Base-by-base conservation (phyloP, 2,329 filamentous ascomycete species). In the Cladosporium sp. region DNA sequence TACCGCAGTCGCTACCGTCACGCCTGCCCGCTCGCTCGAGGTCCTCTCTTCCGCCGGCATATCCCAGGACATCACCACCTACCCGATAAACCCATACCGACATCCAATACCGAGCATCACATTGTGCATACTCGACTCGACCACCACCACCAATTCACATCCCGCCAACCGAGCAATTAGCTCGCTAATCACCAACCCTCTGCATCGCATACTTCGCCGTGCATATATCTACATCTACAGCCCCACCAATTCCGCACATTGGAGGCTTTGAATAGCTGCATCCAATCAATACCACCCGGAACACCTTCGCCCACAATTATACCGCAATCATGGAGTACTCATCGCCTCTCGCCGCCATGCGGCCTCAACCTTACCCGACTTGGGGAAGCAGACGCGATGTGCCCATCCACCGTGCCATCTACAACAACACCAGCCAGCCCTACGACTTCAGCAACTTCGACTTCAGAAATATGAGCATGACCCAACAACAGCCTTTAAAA, bases 301-400 rank as follows among this genome's bases (percentile, higher is more conserved):
- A 55, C 21, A 47, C 26, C 28, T 15, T 57, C 64, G 26, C 32
- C 38, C 26, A 30, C 12, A n/a, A 47, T 26, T 44, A 61, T 5
- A 21, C 21, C 21, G 26, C 28, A 30, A 61, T 8, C 49, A 97
- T 98, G 92, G 93, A 97, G 81, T 90, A 91, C 71, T 97, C 94
- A 54, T 98, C 95, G 74, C 95, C 95, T 57, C 82, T 98, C 77
- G 94, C 94, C 79, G 93, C 94, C 66, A 91, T 98, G 89, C 92
- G 93, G 82, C 92, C 90, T 66, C 84, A 85, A 54, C 84, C 87
- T 80, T 81, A 85, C 80, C 82, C 87, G 72, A 78, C 84, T 74
- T 87, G 93, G 86, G 89, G 82, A 65, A 87, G 84, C 76, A 80
- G 82, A 72, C 79, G 83, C 32, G 86, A 88, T 73, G 77, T 84